Percentiles rank a stretch among this genome's conserved stretches.
These are phyloP conservation scores for Oehlia diaphana DNA, from an alignment of 192 early-diverging fungal genomes.

Conservation along the genomic window DNA sequence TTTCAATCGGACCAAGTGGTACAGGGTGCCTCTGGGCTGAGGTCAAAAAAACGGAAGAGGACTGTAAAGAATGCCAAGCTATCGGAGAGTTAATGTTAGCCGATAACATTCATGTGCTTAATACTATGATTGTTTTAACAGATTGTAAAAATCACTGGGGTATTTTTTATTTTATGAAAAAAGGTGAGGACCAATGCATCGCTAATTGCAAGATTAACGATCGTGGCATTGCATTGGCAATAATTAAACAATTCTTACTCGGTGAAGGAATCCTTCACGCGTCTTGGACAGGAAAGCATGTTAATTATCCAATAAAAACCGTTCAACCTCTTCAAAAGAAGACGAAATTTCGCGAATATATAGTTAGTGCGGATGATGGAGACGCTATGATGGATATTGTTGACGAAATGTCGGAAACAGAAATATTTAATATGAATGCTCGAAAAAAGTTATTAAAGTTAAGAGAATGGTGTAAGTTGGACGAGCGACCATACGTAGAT, in stretches of 20 bases:
- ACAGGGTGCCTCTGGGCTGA: slow-evolving; percentile 10
- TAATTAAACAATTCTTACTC: slow-evolving; percentile 21
- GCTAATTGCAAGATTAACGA: slow-evolving; percentile 1
- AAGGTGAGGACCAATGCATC: not conserved
- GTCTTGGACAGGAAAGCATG: not conserved
- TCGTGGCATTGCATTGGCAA: slow-evolving; percentile 18
- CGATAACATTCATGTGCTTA: not conserved
- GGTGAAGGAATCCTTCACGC: not conserved
- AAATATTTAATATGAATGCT: slow-evolving; percentile 21
- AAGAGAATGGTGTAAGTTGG: not conserved
- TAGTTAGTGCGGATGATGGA: not conserved
- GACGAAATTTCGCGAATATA: slow-evolving; percentile 7
- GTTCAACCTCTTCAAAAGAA: slow-evolving; percentile 10
- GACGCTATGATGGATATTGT: slow-evolving; percentile 6
- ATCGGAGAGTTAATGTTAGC: not conserved
- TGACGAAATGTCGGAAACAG: slow-evolving; percentile 14
- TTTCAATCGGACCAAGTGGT: slow-evolving; percentile 18
- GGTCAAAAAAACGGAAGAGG: not conserved
- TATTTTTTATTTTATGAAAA: not conserved
- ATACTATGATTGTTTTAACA: not conserved
- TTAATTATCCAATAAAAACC: not conserved
- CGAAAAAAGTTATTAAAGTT: slow-evolving; percentile 6
- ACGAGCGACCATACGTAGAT: slow-evolving; percentile 21
- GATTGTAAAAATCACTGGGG: not conserved
- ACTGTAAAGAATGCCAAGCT: slow-evolving; percentile 5